Base-by-base conservation (phyloP, 2,329 filamentous ascomycete species). In the Botryosphaeria dothidea region DNA sequence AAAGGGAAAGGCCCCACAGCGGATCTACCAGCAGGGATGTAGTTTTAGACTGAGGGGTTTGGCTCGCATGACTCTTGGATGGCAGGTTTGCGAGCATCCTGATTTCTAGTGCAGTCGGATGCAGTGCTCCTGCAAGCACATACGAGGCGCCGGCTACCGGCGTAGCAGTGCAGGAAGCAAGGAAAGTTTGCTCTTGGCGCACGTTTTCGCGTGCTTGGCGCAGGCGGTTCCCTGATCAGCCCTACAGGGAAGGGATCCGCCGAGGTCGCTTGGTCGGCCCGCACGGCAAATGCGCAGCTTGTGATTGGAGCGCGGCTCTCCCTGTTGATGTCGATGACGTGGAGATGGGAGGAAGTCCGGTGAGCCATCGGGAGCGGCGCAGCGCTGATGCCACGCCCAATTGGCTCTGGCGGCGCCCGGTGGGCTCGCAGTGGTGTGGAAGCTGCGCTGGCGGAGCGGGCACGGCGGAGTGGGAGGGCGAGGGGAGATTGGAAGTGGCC, bases 261-360 rank as follows among this genome's bases (percentile, higher is more conserved):
- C 51, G 31, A 36, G 27, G 15, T 46, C 56, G 56, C 56, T 48
- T 60, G 43, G 41, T 34, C 56, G 56, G 56, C 36, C 56, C 56
- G 56, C 56, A 60, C 56, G 56, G 56, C 56, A 60, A 46, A 46
- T n/a, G 15, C 23, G 25, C 34, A 9, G n/a, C 27, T 9, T n/a
- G n/a, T 46, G n/a, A 60, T 60, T 60, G 56, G 56, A 11, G 31
- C 7, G 31, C 31, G 31, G 7, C 7, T 34, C 31, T 27, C 25
- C 5, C 2, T 23, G 11, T 8, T 2, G 38, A 15, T 29, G 7
- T 31, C 38, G 4, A 58, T 58, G 54, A 58, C 54, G 54, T 45
- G 54, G 31, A 11, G 7, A 36, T 41, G 38, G 25, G 31, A 27
- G 38, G 54, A 29, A 45, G 54, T 9, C 36, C 36, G 54, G 11